These are phyloP conservation scores for Fraxinus angustifolia DNA, from an alignment of 305 asterid species.

Conservation along the genomic window DNA sequence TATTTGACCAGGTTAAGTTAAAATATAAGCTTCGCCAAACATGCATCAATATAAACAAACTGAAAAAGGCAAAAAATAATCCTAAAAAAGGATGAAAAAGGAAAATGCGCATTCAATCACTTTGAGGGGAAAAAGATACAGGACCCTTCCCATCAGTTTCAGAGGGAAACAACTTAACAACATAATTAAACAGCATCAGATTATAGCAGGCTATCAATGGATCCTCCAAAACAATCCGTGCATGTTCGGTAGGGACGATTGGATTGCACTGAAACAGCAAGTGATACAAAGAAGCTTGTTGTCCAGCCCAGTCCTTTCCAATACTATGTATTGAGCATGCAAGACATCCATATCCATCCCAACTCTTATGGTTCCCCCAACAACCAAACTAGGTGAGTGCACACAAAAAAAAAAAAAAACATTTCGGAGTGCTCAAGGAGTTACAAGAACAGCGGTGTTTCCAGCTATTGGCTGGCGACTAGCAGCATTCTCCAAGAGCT, in stretches of 20 bases:
- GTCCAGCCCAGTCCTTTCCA: background rate
- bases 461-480: conserved; percentile 51
- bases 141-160: conserved; percentile 1
- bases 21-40: background rate
- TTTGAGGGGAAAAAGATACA: background rate
- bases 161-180: background rate
- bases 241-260: background rate
- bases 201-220: conserved; percentile 3
- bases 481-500: conserved; percentile 63
- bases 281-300: background rate
- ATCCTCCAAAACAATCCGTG: background rate
- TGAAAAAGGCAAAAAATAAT: background rate
- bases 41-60: background rate
- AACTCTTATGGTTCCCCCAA: background rate
- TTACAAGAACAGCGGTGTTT: conserved; percentile 50
- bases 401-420: background rate
- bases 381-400: background rate
- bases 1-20: background rate
- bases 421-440: conserved; percentile 20
- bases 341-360: background rate
- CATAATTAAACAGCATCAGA: background rate
- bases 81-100: background rate
- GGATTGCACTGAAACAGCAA: background rate
- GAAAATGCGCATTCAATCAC: background rate
- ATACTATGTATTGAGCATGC: background rate